phyloP scores from a whole-genome alignment of 208 protist genomes.

The Trypanosoma theileri region DNA sequence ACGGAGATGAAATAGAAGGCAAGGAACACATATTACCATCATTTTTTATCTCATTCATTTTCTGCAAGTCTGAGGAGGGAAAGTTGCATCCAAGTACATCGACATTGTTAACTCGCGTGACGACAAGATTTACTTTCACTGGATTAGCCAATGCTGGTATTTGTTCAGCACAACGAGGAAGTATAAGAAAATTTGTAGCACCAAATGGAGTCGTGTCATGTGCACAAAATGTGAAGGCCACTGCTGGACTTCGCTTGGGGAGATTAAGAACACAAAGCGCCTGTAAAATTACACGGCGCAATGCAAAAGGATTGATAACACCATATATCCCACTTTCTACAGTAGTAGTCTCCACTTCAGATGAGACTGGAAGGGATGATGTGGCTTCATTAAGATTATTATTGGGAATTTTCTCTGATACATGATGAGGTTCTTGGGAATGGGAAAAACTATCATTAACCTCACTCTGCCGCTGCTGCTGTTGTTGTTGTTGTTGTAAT shows the following conservation, averaged over 20 bases:
- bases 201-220: conserved; percentile 25
- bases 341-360: neutral
- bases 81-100: neutral
- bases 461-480: neutral
- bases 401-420: no score
- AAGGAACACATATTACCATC: neutral
- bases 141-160: conserved; percentile 6
- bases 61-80: no score
- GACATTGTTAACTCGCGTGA: neutral
- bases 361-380: neutral
- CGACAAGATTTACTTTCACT: conserved; percentile 23
- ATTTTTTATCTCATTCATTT: neutral
- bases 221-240: conserved; percentile 24
- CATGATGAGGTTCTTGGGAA: neutral
- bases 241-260: conserved; percentile 38
- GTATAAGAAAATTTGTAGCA: conserved; percentile 26
- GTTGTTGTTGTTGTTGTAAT: neutral
- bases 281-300: conserved; percentile 35
- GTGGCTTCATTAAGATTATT: no score
- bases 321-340: neutral
- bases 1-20: neutral
- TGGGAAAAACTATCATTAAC: neutral
- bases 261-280: conserved; percentile 35
- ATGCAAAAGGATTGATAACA: conserved; percentile 13
- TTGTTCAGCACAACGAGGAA: conserved; percentile 27